Percentiles rank a stretch among this genome's conserved stretches.
Conservation (phyloP, 2,329 filamentous ascomycete species). For the Cladosporium sp. region DNA sequence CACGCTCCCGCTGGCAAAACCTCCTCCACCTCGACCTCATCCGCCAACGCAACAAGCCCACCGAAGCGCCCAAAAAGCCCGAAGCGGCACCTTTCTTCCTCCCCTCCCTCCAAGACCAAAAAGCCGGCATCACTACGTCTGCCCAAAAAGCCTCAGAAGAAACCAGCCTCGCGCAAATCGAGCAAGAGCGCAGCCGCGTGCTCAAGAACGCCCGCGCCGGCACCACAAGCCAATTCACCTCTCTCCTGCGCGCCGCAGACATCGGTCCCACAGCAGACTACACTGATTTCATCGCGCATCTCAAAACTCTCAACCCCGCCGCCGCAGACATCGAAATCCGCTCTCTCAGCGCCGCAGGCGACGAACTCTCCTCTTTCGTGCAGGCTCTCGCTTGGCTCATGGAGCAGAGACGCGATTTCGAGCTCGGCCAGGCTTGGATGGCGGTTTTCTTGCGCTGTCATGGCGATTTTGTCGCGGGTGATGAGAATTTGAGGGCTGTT, state of each 20-base stretch:
- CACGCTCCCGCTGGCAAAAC: conserved; percentile 90
- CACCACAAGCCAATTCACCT: conserved; percentile 39
- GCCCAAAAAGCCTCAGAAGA: conserved; percentile 20
- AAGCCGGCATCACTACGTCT: conserved; percentile 21
- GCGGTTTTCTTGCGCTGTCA: conserved; percentile 83
- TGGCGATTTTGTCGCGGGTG: conserved; percentile 52
- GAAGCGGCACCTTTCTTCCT: conserved; percentile 97
- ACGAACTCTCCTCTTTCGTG: conserved; percentile 74
- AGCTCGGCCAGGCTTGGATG: conserved; percentile 97
- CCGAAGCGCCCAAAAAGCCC: conserved; percentile 81
- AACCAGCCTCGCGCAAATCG: conserved; percentile 29
- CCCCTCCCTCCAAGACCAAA: conserved; percentile 54
- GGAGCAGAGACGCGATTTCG: conserved; percentile 71
- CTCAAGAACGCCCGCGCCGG: conserved; percentile 21
- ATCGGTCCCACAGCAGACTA: conserved; percentile 50
- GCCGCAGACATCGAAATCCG: conserved; percentile 88
- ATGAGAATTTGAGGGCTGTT: conserved; percentile 16
- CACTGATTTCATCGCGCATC: conserved; percentile 65
- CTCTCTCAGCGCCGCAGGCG: conserved; percentile 55
- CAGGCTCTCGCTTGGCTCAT: conserved; percentile 70
- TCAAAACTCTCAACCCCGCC: conserved; percentile 76
- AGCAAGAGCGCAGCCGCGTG: conserved; percentile 30
- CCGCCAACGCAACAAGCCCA: conserved; percentile 86
- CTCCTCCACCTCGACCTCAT: conserved; percentile 88
- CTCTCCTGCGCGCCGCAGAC: conserved; percentile 43